A percentile compares a stretch with the other conserved stretches of the same genome.
Conservation (phyloP, 169 alveolate genomes). For the Cryptosporidium baileyi region DNA sequence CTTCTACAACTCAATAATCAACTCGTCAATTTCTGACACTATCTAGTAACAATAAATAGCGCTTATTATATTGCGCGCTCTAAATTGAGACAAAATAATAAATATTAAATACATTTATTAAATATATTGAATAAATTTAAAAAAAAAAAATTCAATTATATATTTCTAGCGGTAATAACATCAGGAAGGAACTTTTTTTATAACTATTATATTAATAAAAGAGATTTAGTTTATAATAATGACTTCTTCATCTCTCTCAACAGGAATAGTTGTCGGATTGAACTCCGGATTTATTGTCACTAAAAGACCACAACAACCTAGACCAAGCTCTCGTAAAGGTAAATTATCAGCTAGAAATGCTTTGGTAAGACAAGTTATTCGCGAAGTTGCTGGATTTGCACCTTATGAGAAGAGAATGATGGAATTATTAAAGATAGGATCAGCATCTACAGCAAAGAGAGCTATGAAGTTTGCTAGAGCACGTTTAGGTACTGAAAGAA, state of each 20-base stretch:
- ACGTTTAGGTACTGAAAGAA: constrained; percentile 98
- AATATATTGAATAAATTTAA: not conserved
- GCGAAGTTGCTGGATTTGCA: constrained; percentile 98
- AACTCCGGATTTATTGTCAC: constrained; percentile 84
- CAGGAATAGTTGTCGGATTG: constrained; percentile 75
- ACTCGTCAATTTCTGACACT: not conserved
- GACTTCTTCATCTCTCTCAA: constrained; percentile 39
- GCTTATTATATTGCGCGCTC: not conserved
- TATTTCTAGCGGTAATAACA: too few relatives aligned
- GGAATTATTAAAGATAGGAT: constrained; percentile 96
- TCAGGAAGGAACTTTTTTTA: too few relatives aligned
- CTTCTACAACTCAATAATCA: too few relatives aligned
- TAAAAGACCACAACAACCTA: constrained; percentile 76
- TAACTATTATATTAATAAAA: too few relatives aligned
- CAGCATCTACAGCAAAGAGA: constrained; percentile 96
- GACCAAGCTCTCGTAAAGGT: constrained; percentile 88
- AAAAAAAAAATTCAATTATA: too few relatives aligned
- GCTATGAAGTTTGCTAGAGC: constrained; percentile 97
- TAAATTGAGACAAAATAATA: not conserved
- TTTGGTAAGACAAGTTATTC: constrained; percentile 91
- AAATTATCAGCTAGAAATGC: constrained; percentile 87
- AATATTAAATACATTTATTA: not conserved
- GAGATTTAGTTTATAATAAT: not conserved
- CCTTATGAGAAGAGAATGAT: constrained; percentile 98
- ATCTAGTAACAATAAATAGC: not conserved